phyloP scores from a whole-genome alignment of 108 stramenopile species.

The Parietichytrium sp. region DNA sequence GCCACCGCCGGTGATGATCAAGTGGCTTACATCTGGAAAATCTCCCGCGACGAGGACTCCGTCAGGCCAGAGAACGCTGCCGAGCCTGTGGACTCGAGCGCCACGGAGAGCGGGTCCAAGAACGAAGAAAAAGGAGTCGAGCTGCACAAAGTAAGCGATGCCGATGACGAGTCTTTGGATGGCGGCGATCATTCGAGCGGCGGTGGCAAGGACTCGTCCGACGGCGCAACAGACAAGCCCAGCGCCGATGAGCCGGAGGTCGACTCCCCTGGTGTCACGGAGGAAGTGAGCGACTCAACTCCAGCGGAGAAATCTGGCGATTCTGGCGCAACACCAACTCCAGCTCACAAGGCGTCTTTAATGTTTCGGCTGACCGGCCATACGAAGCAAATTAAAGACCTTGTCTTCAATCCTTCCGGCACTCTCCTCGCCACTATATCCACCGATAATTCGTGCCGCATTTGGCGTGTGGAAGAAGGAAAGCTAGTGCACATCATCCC shows the following conservation, averaged over 20 bases:
- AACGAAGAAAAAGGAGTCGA: constrained; percentile 25
- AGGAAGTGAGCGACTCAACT: not conserved
- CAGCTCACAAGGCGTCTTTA: not conserved
- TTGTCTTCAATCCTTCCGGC: constrained; percentile 10
- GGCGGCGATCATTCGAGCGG: not conserved
- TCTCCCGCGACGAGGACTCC: not conserved
- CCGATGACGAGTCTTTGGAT: too few relatives aligned
- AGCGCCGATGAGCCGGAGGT: not conserved
- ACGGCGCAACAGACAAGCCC: not conserved
- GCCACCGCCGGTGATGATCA: not conserved
- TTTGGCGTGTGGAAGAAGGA: constrained; percentile 1
- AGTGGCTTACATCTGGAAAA: not conserved
- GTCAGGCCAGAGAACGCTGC: not conserved
- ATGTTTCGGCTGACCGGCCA: not conserved
- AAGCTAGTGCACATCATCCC: constrained; percentile 23
- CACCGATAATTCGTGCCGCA: not conserved
- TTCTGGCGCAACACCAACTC: not conserved
- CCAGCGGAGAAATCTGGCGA: not conserved
- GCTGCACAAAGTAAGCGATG: not conserved
- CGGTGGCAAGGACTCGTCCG: not conserved
- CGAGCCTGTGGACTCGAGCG: not conserved
- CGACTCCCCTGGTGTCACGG: not conserved
- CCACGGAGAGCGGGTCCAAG: not conserved
- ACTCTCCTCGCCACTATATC: not conserved
- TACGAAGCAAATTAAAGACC: not conserved